Evolutionary conservation across 1,139 yeast species (phyloP), one percentile per base, ranked within the genome.

Genomic region (Yamadazyma atlantica): DNA sequence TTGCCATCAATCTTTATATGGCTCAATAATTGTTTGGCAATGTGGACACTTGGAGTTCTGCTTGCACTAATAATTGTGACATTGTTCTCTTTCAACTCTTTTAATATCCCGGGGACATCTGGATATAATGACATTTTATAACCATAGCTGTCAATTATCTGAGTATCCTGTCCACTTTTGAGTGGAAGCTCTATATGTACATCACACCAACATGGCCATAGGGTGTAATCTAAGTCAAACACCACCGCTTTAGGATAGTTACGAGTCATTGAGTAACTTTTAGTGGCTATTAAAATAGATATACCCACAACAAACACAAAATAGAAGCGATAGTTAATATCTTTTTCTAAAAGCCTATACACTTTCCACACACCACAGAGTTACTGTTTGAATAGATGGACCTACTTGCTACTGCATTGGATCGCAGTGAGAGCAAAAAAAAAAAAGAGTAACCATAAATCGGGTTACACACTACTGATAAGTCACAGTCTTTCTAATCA

Each of bases 191-290:
- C 58, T 12, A 85, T 69, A 53, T 85, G 92, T 0, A 88, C 83
- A 51, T 85, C 73, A 45, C 69, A 75, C 85, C 73, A 75, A 58
- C 85, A 66, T 29, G 75, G 90, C 94, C 92, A 85, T 30, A 85
- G 60, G 0, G 94, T 85, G 51, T 81, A 85, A 55, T 85, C 94
- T 32, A 85, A 62, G 50, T 85, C 94, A 56, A 85, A 82, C 1
- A 84, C 89, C 4, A 83, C 78, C 0, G 78, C 82, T 43, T 66
- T 67, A 0, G 88, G 87, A 45, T 75, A 77, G 19, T 39, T 44
- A 27, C 31, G 40, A 32, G 29, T 27, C 38, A 35, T 35, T 32
- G 29, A 4, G 3, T n/a, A 14, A 27, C 34, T 22, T 38, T 30
- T 8, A 24, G 8, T 19, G 22, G 6, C 22, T 26, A 26, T 14